Base-by-base conservation (phyloP, 2,329 filamentous ascomycete genomes). In the Akanthomyces lecanii region DNA sequence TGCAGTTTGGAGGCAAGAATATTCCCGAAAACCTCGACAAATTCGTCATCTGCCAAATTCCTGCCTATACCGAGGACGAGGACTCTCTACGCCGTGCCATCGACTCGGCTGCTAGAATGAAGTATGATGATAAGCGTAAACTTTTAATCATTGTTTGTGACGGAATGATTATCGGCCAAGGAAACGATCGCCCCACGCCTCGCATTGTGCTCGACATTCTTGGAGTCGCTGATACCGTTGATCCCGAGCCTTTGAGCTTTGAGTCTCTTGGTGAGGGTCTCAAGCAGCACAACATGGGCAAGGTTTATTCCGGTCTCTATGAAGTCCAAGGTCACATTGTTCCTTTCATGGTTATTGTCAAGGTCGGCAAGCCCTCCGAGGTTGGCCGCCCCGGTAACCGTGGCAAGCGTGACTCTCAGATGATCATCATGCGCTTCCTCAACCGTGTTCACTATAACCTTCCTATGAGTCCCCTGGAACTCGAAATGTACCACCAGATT, bases 251-350 rank as follows among this genome's bases (percentile, higher is more conserved):
- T 3, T 82, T 99, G 63, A 97, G 92, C 81, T 99, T 99, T 70
- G 94, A 99, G 74, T 94, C 92, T 72, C 85, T 99, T 42, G 95
- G 95, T 64, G 94, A 98, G 77, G 95, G 95, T 73, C 86, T 90
- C 78, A 97, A 96, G 79, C 95, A 98, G 76, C 95, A 98, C 81
- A 99, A 99, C 77, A 98, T 98, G 94, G 95, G 91, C 76, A 99
- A 99, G 78, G 87, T 97, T 67, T 99, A 99, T 78, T 97, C 95
- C 23, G 95, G 95, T 72, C 82, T 99, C 5, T 99, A 99, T 75
- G 95, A 99, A 77, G 93, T 97, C 7, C 91, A 97, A 73, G 95
- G 95, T 66, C 94, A 99, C 73, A 98, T 99, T 68, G 95, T 99
- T 52, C 95, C 95, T 25, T 99, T 97, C 85, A 75, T 99, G 74